Conservation (phyloP, 106 monocot species). For the Vanilla planifolia region DNA sequence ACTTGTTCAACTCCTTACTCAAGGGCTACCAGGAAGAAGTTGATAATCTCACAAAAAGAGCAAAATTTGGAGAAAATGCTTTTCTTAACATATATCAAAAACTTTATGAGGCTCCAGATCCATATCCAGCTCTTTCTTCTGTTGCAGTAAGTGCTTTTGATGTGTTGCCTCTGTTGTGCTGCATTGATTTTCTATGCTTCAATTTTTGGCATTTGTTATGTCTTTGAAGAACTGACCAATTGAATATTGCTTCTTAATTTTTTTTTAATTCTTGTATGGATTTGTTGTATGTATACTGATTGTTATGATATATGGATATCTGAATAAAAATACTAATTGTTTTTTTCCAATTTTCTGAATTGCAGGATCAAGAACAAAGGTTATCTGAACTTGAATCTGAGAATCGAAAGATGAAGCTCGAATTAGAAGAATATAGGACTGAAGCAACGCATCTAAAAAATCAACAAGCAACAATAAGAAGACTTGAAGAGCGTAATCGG, state of each 20-base stretch:
- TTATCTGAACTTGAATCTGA: slow-evolving; percentile 79
- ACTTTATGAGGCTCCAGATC: slow-evolving; percentile 99
- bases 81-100: slow-evolving; percentile 99
- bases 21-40: slow-evolving; percentile 99
- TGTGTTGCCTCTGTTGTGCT: background rate
- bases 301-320: background rate
- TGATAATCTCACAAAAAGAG: slow-evolving; percentile 98
- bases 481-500: slow-evolving; percentile 92
- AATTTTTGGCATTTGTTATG: background rate
- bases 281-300: background rate
- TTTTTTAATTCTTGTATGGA: too few relatives aligned
- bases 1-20: slow-evolving; percentile 84
- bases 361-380: slow-evolving; percentile 80
- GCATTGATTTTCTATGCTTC: background rate
- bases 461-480: slow-evolving; percentile 96
- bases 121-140: slow-evolving; percentile 90
- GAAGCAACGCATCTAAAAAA: slow-evolving; percentile 97
- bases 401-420: slow-evolving; percentile 94
- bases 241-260: background rate
- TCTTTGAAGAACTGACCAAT: background rate
- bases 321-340: background rate
- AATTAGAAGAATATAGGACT: slow-evolving; percentile 89
- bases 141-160: slow-evolving; percentile 53
- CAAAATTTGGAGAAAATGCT: slow-evolving; percentile 98
- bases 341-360: background rate